phyloP scores from a whole-genome alignment of 331 rosid genomes.

The Prunus yedoensis region DNA sequence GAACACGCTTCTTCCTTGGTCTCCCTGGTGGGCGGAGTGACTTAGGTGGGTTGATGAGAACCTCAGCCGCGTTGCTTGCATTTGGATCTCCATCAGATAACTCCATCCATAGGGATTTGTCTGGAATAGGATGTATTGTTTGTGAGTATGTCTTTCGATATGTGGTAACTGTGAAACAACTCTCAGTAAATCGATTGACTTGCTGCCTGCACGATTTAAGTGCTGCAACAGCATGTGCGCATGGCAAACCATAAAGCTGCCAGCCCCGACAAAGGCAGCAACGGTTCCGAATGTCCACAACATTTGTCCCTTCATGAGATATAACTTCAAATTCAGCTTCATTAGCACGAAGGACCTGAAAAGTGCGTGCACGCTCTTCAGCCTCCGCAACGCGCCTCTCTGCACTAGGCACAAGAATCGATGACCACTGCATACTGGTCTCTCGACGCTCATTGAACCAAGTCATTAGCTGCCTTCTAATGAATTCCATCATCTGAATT shows the following conservation, averaged over 20 bases:
- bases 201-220: constrained; percentile 87
- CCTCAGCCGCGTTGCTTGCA: constrained; percentile 42
- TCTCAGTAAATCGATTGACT: constrained; percentile 85
- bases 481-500: constrained; percentile 92
- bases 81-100: constrained; percentile 53
- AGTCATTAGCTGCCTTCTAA: constrained; percentile 91
- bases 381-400: constrained; percentile 84
- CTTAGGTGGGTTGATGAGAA: constrained; percentile 70
- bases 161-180: constrained; percentile 83
- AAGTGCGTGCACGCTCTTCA: constrained; percentile 76
- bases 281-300: constrained; percentile 81
- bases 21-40: constrained; percentile 83
- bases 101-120: constrained; percentile 81
- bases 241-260: constrained; percentile 91
- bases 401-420: constrained; percentile 81
- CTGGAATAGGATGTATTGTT: constrained; percentile 89
- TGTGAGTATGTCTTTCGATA: constrained; percentile 84
- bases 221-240: constrained; percentile 94
- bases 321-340: constrained; percentile 93
- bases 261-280: constrained; percentile 86
- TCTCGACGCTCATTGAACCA: constrained; percentile 91
- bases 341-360: constrained; percentile 88
- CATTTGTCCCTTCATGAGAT: constrained; percentile 76
- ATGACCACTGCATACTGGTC: constrained; percentile 93
- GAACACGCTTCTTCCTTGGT: constrained; percentile 85